Percentiles rank a stretch among this genome's conserved stretches.
Conservation (phyloP, 2,329 filamentous ascomycete species). For the Tolypocladium guangdongense region DNA sequence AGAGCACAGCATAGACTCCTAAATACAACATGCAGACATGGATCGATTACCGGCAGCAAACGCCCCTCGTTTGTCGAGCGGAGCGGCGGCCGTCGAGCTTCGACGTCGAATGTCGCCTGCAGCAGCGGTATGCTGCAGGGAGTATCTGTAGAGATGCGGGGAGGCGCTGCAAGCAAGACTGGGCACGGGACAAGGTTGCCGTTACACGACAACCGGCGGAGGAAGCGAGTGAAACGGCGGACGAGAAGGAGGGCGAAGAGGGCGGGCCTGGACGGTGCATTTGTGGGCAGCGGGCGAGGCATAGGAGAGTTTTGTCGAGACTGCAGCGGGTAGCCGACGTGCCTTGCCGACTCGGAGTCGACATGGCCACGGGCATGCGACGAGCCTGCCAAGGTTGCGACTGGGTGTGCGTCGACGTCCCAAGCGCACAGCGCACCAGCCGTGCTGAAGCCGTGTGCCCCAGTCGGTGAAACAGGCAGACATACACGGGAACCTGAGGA, state of each 20-base stretch:
- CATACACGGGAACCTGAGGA: too few species aligned
- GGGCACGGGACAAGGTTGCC: not conserved
- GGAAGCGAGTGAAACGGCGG: not conserved
- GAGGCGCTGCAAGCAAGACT: not conserved
- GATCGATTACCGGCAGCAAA: not conserved
- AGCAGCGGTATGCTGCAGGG: not conserved
- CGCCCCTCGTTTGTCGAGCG: not conserved
- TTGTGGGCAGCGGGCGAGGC: not conserved
- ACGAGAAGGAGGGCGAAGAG: not conserved
- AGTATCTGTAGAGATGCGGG: constrained; percentile 1
- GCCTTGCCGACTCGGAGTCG: too few species aligned
- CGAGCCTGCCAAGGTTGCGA: not conserved
- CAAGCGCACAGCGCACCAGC: too few species aligned
- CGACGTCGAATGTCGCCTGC: not conserved
- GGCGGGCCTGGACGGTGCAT: not conserved
- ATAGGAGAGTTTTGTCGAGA: not conserved
- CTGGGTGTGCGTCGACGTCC: not conserved
- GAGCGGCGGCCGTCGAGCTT: not conserved
- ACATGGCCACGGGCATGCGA: too few species aligned
- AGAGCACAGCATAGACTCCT: not conserved
- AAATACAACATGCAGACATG: not conserved
- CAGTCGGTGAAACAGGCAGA: too few species aligned
- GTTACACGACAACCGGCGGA: not conserved
- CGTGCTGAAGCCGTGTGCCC: too few species aligned
- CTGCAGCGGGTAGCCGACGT: not conserved